Conservation (phyloP, 306 rosid species). For the Ammopiptanthus mongolicus region DNA sequence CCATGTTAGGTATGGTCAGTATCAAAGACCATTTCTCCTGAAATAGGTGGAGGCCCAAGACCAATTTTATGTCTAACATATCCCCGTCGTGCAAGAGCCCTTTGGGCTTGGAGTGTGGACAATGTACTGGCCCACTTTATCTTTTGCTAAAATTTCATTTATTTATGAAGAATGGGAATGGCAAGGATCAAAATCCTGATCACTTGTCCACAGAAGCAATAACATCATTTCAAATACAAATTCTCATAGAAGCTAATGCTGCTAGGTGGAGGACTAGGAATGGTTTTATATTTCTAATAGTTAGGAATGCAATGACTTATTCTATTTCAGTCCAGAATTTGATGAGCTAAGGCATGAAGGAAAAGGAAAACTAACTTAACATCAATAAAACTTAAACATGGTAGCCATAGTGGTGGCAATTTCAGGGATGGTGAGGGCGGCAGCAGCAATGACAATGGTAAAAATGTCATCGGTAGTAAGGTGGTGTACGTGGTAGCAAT, state of each 20-base stretch:
- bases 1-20: neutral
- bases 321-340: neutral
- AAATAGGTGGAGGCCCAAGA: neutral
- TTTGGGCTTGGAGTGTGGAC: neutral
- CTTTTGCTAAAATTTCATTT: neutral
- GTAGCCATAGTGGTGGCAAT: neutral
- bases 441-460: neutral
- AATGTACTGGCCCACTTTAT: neutral
- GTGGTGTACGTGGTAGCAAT: neutral
- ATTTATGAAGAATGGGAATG: neutral
- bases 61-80: neutral
- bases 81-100: neutral
- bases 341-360: neutral
- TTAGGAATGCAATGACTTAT: neutral
- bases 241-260: neutral
- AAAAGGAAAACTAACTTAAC: neutral
- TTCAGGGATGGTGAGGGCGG: neutral
- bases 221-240: neutral
- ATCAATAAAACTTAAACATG: neutral
- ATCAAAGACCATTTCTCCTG: neutral
- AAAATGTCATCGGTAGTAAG: neutral
- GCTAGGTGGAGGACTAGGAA: neutral
- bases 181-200: neutral
- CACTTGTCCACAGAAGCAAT: neutral
- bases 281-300: neutral